Evolutionary conservation across 371 early-diverging fungal genomes (phyloP).

Genomic region (Nematocida minor): DNA sequence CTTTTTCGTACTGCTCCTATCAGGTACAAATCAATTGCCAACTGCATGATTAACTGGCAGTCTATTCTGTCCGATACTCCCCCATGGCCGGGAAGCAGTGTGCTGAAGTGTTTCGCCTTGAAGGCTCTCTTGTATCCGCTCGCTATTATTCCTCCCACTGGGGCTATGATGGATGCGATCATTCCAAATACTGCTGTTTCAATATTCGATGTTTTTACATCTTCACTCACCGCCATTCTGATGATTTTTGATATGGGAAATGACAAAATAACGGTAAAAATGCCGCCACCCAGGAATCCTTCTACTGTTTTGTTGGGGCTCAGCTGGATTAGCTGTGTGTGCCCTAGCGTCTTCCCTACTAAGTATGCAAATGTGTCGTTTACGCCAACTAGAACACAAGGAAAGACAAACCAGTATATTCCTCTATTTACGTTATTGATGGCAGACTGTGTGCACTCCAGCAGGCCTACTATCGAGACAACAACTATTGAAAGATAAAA

Average conservation of each 20-base stretch:
- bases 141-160: constrained; percentile 97
- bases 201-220: background rate
- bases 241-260: constrained; percentile 41
- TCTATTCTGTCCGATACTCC: constrained; percentile 96
- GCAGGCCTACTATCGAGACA: constrained; percentile 79
- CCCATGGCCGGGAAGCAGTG: constrained; percentile 81
- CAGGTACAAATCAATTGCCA: constrained; percentile 79
- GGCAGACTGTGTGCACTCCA: constrained; percentile 79
- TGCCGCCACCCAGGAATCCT: constrained; percentile 86
- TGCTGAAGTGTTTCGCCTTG: constrained; percentile 92
- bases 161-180: constrained; percentile 90
- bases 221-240: background rate
- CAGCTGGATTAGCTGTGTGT: constrained; percentile 80
- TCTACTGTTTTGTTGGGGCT: constrained; percentile 99
- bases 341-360: constrained; percentile 83
- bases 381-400: constrained; percentile 79
- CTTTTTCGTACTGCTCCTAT: constrained; percentile 14
- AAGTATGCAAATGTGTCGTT: constrained; percentile 96
- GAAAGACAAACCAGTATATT: constrained; percentile 85
- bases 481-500: constrained; percentile 86
- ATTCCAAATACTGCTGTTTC: constrained; percentile 70
- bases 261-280: constrained; percentile 74
- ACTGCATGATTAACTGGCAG: constrained; percentile 88
- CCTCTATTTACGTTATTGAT: constrained; percentile 89
- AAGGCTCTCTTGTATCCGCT: constrained; percentile 88